phyloP scores from a whole-genome alignment of 805 yeast genomes.

The Metschnikowia vanudenii region DNA sequence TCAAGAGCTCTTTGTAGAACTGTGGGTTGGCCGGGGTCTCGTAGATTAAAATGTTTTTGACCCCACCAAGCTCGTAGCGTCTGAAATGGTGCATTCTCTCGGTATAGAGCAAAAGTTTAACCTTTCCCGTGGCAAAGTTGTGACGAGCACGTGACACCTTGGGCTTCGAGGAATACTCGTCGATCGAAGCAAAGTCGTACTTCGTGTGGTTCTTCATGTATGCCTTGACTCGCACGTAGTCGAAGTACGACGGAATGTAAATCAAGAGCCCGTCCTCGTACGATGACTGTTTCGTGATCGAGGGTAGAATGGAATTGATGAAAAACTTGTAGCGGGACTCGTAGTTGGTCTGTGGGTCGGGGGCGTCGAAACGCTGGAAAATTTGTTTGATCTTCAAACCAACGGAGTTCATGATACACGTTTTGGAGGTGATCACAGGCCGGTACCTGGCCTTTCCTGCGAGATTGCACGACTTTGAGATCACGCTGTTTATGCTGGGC shows the following conservation, averaged over 20 bases:
- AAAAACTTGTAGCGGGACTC: conserved; percentile 82
- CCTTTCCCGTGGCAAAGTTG: conserved; percentile 58
- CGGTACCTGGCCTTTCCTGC: conserved; percentile 62
- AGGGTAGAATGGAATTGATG: conserved; percentile 69
- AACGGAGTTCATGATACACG: conserved; percentile 59
- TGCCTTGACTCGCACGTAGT: conserved; percentile 75
- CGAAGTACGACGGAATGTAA: conserved; percentile 83
- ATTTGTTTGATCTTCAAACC: conserved; percentile 68
- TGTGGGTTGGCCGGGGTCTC: conserved; percentile 81
- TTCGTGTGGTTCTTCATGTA: conserved; percentile 63
- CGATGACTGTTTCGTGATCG: conserved; percentile 58
- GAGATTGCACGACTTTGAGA: conserved; percentile 50
- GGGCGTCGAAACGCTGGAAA: conserved; percentile 66
- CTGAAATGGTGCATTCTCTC: conserved; percentile 93
- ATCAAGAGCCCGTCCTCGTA: conserved; percentile 74
- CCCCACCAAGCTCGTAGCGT: conserved; percentile 81
- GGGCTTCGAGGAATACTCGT: conserved; percentile 80
- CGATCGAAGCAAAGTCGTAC: conserved; percentile 64
- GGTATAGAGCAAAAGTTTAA: conserved; percentile 78
- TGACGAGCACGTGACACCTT: conserved; percentile 70
- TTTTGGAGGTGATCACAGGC: conserved; percentile 40
- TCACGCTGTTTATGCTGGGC: conserved; percentile 73
- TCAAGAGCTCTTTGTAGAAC: conserved; percentile 75
- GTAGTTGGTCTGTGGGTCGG: conserved; percentile 51
- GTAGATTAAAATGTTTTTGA: conserved; percentile 76